Evolutionary conservation across 305 asterid genomes (phyloP), one percentile per base, ranked within the genome.

Genomic region (Fraxinus paxiana): DNA sequence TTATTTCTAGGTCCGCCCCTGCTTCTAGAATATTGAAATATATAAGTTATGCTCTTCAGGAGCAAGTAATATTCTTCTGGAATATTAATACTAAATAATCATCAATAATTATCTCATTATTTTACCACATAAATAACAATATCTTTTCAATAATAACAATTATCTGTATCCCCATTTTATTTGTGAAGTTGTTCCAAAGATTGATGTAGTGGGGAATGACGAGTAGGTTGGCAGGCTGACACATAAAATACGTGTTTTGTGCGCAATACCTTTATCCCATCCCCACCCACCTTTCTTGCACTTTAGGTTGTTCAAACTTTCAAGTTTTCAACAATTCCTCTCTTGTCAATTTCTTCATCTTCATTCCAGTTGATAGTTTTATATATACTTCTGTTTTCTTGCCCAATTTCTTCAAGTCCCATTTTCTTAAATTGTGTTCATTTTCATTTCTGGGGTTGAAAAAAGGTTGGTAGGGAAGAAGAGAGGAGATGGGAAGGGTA

Each of bases 401-500:
- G 56, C 73, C 54, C 79, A 73, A 15, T 63, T 81, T 78, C 54
- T 78, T 65, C 78, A n/a, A 43, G 30, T 17, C 86, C 82, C 72
- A 77, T 78, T 73, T 43, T 83, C 63, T n/a, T 51, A 78, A 83
- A 67, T 51, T 26, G 12, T 35, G 46, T 18, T 3, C 0, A 18
- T 37, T 65, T 41, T 3, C 20, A 51, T 46, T 26, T 41, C 75
- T 41, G 6, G 76, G 70, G 73, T 56, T n/a, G 65, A 82, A 41
- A 75, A 24, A 24, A 73, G 65, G 67, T 18, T 59, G 34, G 9
- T 77, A 41, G 82, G 37, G 33, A 73, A 35, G 46, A 51, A 35
- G 59, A 63, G 78, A 56, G 77, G 76, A 88, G 81, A 93, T 94
- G 97, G 97, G 97, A 79, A 89, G 94, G 87, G 86, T 90, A 48